Percentiles rank a stretch among this genome's conserved stretches.
phyloP scores from a whole-genome alignment of 2,329 filamentous ascomycete genomes.

The Raffaelea ambrosiae region DNA sequence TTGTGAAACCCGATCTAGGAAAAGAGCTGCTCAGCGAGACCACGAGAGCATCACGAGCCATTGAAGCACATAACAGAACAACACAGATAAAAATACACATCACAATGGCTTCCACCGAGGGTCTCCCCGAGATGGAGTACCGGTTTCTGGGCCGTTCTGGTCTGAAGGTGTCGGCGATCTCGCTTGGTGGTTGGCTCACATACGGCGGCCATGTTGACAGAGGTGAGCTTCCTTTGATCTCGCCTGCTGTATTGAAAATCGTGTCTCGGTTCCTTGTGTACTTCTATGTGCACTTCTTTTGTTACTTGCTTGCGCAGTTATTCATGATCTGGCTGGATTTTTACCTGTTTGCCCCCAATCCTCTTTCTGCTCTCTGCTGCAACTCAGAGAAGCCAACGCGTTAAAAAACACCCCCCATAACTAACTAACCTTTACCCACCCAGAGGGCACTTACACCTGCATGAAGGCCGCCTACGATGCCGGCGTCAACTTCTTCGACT shows the following conservation, averaged over 20 bases:
- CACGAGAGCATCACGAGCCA: too few relatives aligned
- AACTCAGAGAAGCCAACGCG: too few relatives aligned
- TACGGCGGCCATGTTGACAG: constrained; percentile 33
- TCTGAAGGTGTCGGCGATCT: constrained; percentile 13
- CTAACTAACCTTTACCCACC: not conserved
- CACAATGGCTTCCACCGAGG: not conserved
- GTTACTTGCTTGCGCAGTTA: too few relatives aligned
- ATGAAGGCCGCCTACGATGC: constrained; percentile 55
- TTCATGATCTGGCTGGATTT: too few relatives aligned
- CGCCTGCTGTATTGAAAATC: too few relatives aligned
- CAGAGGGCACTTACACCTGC: constrained; percentile 51
- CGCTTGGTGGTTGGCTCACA: constrained; percentile 42
- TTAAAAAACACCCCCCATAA: too few relatives aligned
- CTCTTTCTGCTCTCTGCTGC: too few relatives aligned
- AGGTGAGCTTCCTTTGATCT: constrained; percentile 11
- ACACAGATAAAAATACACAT: not conserved
- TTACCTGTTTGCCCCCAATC: too few relatives aligned
- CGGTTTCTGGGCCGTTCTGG: constrained; percentile 7
- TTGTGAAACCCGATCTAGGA: too few relatives aligned
- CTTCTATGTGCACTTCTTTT: not conserved
- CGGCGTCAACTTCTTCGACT: constrained; percentile 58
- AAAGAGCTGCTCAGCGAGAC: too few relatives aligned
- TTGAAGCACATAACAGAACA: too few relatives aligned
- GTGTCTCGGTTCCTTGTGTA: too few relatives aligned
- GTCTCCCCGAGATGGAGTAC: constrained; percentile 9